Evolutionary conservation across 176 grass and related monocot genomes (phyloP).

Genomic region (Ensete ventricosum): DNA sequence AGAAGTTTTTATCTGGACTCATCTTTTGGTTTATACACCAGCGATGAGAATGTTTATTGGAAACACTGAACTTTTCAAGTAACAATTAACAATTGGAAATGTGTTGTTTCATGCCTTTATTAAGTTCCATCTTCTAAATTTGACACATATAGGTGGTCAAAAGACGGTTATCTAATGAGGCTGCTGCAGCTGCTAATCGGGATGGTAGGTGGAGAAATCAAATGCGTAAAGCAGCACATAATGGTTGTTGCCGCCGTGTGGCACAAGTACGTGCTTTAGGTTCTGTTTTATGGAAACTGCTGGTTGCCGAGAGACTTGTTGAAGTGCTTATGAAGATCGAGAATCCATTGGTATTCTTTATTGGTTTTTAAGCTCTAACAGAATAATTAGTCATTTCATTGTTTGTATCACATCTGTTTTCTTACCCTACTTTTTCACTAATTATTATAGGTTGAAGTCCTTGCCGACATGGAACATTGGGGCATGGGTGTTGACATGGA

Average conservation of each 20-base stretch:
- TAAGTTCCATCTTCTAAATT: background rate
- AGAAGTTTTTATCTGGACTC: background rate
- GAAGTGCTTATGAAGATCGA: slow-evolving; percentile 59
- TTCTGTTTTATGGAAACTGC: slow-evolving; percentile 62
- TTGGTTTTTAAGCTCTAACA: slow-evolving; percentile 2
- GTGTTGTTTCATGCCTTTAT: background rate
- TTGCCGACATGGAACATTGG: slow-evolving; percentile 93
- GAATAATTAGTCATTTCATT: background rate
- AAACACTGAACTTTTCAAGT: background rate
- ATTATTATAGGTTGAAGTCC: slow-evolving; percentile 60
- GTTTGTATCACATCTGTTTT: background rate
- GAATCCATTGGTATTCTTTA: slow-evolving; percentile 59
- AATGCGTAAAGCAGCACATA: slow-evolving; percentile 86
- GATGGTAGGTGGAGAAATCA: slow-evolving; percentile 97
- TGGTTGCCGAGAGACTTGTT: slow-evolving; percentile 61
- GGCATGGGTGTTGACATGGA: slow-evolving; percentile 94
- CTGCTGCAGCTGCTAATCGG: slow-evolving; percentile 53
- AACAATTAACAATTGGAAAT: background rate
- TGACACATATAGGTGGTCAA: slow-evolving; percentile 51
- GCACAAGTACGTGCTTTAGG: slow-evolving; percentile 57
- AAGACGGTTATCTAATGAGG: slow-evolving; percentile 59
- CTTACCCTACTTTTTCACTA: background rate
- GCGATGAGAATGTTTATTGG: background rate
- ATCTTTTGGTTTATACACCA: background rate
- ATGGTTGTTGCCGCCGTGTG: slow-evolving; percentile 86